A percentile compares a stretch with the other conserved stretches of the same genome.
phyloP scores from a whole-genome alignment of 768 basidiomycete genomes.

The Grammothele lineata region DNA sequence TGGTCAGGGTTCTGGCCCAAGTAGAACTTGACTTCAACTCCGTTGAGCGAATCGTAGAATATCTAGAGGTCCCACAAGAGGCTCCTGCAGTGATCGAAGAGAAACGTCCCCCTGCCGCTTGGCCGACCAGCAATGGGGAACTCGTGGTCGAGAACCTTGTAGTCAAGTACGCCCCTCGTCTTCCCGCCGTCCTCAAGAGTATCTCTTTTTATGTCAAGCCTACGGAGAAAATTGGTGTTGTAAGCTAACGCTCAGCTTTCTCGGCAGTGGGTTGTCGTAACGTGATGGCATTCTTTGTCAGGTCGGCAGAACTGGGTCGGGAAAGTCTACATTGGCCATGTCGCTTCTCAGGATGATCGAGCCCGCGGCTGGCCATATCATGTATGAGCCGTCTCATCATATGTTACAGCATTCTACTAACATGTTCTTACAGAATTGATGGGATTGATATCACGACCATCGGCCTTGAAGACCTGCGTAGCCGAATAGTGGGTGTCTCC shows the following conservation, averaged over 20 bases:
- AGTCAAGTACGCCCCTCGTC: conserved; percentile 58
- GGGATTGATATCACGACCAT: conserved; percentile 64
- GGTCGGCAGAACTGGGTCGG: conserved; percentile 67
- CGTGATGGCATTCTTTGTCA: conserved; percentile 18
- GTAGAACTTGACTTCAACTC: conserved; percentile 73
- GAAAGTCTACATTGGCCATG: conserved; percentile 31
- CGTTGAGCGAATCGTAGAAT: conserved; percentile 70
- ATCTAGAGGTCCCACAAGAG: conserved; percentile 64
- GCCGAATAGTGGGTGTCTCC: conserved; percentile 40
- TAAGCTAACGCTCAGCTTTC: conserved; percentile 27
- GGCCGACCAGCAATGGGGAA: conserved; percentile 60
- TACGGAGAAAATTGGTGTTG: conserved; percentile 66
- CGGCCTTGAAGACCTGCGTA: conserved; percentile 65
- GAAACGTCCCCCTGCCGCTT: conserved; percentile 63
- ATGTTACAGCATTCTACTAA: background rate
- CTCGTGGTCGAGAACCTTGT: conserved; percentile 55
- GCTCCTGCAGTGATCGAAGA: conserved; percentile 55
- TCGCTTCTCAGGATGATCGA: conserved; percentile 56
- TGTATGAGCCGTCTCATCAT: conserved; percentile 35
- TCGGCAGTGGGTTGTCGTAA: too few relatives aligned
- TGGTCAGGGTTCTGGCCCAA: conserved; percentile 67
- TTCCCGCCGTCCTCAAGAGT: conserved; percentile 54
- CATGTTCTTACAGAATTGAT: conserved; percentile 44
- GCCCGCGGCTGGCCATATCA: conserved; percentile 49
- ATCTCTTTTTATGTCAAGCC: conserved; percentile 58